A percentile compares a stretch with the other conserved stretches of the same genome.
Evolutionary conservation across 2,329 filamentous ascomycete genomes (phyloP).

Genomic region (Colletotrichum australisinense): DNA sequence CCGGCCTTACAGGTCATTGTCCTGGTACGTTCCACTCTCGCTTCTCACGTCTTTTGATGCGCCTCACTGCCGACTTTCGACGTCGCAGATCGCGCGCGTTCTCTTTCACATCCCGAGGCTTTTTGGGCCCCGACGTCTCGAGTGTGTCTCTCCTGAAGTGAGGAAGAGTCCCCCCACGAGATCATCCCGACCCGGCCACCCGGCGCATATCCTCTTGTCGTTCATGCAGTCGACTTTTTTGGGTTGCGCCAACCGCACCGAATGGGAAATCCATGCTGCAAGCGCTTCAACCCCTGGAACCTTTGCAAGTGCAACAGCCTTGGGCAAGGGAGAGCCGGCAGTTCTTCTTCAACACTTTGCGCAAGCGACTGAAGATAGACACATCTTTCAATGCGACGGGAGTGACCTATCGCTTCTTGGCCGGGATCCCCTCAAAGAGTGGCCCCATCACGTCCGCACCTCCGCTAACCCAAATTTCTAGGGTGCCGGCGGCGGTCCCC

Average conservation of each 20-base stretch:
- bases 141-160: not conserved
- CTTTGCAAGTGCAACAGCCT: slow-evolving; percentile 10
- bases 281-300: slow-evolving; percentile 3
- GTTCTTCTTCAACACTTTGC: not conserved
- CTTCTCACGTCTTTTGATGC: slow-evolving; percentile 21
- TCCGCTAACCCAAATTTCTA: slow-evolving; percentile 48
- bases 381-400: not conserved
- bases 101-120: not conserved
- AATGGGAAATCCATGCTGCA: slow-evolving; percentile 23
- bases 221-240: slow-evolving; percentile 28
- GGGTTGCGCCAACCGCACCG: slow-evolving; percentile 15
- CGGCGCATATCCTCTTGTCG: slow-evolving; percentile 16
- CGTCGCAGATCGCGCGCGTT: not conserved
- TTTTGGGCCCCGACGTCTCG: not conserved
- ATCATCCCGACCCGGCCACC: slow-evolving; percentile 4
- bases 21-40: slow-evolving; percentile 65
- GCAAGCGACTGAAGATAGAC: not conserved
- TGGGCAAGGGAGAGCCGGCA: not conserved
- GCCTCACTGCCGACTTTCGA: not conserved
- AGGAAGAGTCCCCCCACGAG: not conserved
- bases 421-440: not conserved
- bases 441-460: not conserved
- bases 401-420: not conserved
- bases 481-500: slow-evolving; percentile 91
- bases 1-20: slow-evolving; percentile 80